Conservation (phyloP, 2,329 filamentous ascomycete genomes). For the Cladophialophora chaetospira region DNA sequence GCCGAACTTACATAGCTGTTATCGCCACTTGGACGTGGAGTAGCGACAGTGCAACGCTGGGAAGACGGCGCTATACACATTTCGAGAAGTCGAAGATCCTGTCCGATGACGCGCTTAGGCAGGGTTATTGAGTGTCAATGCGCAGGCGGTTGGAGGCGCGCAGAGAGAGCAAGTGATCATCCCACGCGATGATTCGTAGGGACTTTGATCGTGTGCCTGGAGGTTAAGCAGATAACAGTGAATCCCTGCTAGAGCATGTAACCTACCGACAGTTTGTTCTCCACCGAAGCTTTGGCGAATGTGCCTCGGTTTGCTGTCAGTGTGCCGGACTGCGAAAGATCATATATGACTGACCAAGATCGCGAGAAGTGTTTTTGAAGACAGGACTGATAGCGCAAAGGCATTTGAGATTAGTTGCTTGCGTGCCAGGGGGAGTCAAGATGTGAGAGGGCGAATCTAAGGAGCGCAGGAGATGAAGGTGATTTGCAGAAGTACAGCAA, state of each 20-base stretch:
- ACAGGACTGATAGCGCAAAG: background rate
- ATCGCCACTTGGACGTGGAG: background rate
- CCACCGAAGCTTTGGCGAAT: slow-evolving; percentile 10
- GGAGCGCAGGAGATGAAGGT: slow-evolving; percentile 2
- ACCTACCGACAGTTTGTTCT: slow-evolving; percentile 7
- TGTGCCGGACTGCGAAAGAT: background rate
- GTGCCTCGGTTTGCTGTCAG: background rate
- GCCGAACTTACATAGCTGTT: slow-evolving; percentile 1
- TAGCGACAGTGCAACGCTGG: slow-evolving; percentile 5
- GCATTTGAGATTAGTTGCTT: background rate
- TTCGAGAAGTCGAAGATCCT: background rate
- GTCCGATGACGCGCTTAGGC: slow-evolving; percentile 3
- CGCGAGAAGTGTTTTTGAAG: background rate
- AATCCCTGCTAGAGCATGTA: slow-evolving; percentile 5
- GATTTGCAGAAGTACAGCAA: background rate
- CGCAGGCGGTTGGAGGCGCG: background rate
- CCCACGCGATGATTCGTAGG: slow-evolving; percentile 9
- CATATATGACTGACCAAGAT: background rate
- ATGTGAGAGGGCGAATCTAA: background rate
- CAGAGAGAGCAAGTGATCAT: background rate
- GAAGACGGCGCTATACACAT: background rate
- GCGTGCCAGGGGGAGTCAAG: background rate
- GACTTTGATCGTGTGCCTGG: slow-evolving; percentile 14
- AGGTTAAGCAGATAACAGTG: slow-evolving; percentile 1
- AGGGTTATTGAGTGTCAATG: background rate